Percentiles rank a stretch among this genome's conserved stretches.
Conservation (phyloP, 2,329 filamentous ascomycete genomes). For the Juglanconis sp. region DNA sequence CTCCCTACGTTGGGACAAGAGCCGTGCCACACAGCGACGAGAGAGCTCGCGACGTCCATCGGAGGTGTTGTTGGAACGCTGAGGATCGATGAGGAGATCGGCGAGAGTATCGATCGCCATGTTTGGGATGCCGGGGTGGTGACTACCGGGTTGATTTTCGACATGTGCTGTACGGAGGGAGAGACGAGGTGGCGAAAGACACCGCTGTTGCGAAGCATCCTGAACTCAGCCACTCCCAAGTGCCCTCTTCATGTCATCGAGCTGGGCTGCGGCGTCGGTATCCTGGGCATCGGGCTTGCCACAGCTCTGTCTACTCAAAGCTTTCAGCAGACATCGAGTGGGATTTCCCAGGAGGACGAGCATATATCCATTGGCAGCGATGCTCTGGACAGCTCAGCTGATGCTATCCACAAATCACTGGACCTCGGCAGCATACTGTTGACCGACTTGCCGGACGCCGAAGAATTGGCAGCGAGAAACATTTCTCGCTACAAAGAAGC, state of each 20-base stretch:
- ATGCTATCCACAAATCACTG: not conserved
- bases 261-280: slow-evolving; percentile 55
- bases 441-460: slow-evolving; percentile 55
- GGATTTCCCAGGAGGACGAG: not conserved
- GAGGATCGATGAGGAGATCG: slow-evolving; percentile 51
- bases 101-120: slow-evolving; percentile 58
- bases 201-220: slow-evolving; percentile 27
- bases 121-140: slow-evolving; percentile 57
- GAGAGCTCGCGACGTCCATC: slow-evolving; percentile 31
- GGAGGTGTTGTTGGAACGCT: slow-evolving; percentile 20
- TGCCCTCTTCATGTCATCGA: slow-evolving; percentile 44
- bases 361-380: not conserved
- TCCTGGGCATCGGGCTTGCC: slow-evolving; percentile 50
- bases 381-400: not conserved
- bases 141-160: slow-evolving; percentile 32
- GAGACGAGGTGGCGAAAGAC: not conserved
- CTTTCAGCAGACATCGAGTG: too few species aligned
- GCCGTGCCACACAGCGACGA: slow-evolving; percentile 26
- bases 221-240: slow-evolving; percentile 23
- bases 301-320: slow-evolving; percentile 23
- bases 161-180: slow-evolving; percentile 3
- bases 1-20: slow-evolving; percentile 19
- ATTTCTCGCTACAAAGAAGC: slow-evolving; percentile 31
- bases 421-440: slow-evolving; percentile 38
- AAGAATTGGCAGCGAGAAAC: slow-evolving; percentile 46